Base-by-base conservation (phyloP, 441 rosid genomes). In the Caryocar brasiliense region DNA sequence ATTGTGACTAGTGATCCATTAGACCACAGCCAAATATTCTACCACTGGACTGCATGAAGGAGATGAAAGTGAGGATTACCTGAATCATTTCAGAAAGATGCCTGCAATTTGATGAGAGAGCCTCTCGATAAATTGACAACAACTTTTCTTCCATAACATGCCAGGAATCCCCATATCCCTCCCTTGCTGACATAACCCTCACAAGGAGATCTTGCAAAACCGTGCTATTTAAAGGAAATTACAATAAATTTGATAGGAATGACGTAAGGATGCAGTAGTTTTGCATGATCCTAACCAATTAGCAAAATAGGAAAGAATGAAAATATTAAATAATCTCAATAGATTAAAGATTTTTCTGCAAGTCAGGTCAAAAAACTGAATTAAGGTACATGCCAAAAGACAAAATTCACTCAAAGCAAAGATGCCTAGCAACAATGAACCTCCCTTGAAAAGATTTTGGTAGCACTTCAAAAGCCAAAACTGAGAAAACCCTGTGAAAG, bases 31-130 rank as follows among this genome's bases (percentile, higher is more conserved):
- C 11, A 20, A 47, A 15, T 35, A 43, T 35, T 55, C 42, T 22
- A 39, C 23, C 39, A 29, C 44, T 6, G 30, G 5, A 38, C 35
- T 3, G 21, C 28, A 29, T 44, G 41, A 43, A 35, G 29, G 53
- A 41, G 19, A 63, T 25, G 38, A 54, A 57, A 53, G 13, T 45
- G 39, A 28, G 56, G 28, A 38, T 25, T 56, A 87, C 98, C 91
- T 88, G 89, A 57, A 92, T 77, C 73, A 82, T 72, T 67, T 73
- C 83, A 36, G 74, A 80, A 58, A 92, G 81, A 56, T 67, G 64
- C 26, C 66, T 58, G 59, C 89, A 74, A 66, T 64, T 80, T 35
- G 94, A 76, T 54, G 95, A 73, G 49, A 92, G 83, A 34, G 96
- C 86, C 75, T 79, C 90, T 49, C 52, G 69, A 64, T 87, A 88